Evolutionary conservation across 768 basidiomycete species (phyloP), one percentile per base, ranked within the genome.

Genomic region (Mycena sanguinolenta): DNA sequence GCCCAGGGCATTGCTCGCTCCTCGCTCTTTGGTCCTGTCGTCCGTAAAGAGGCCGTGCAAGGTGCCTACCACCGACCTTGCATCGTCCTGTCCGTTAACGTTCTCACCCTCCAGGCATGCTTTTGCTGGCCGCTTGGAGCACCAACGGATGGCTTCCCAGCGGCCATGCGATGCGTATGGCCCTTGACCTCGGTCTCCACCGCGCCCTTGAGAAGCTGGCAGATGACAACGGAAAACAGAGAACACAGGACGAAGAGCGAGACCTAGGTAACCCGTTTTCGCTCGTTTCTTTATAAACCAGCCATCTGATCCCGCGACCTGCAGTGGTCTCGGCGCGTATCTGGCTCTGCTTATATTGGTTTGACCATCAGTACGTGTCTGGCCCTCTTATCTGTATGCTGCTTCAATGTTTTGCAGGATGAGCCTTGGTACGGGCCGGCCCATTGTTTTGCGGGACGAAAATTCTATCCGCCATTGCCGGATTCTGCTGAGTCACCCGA

Each of bases 111-210:
- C 46, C 72, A 95, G 95, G 95, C 12, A 97, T 96, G 95, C 83
- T 97, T 14, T 85, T 98, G 34, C 85, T 98, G 54, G 94, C 95
- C 32, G 95, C 96, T 7, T 97, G 95, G 95, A 94, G 92, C 76
- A 95, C 95, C 42, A 95, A 96, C 71, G 96, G 95, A 0, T 98
- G 95, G 95, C 86, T 98, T 54, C 95, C 96, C 12, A 93, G 94
- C 75, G 97, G 97, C 3, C 97, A 98, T 77, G 97, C 97, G 8
- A 92, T 98, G 90, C 90, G 97, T 61, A 97, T 97, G 95, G 96
- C 95, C 25, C 83, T 97, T 62, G 96, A 98, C 78, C 91, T 98
- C 61, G 95, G 96, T 36, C 86, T 98, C 25, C 95, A 98, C 78
- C 91, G 94, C 52, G 97, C 97, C 13, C 81, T 98, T 52, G 96